These are phyloP conservation scores for Rhytidhysteron rufulum DNA, from an alignment of 2,329 filamentous ascomycete genomes.

Conservation along the genomic window DNA sequence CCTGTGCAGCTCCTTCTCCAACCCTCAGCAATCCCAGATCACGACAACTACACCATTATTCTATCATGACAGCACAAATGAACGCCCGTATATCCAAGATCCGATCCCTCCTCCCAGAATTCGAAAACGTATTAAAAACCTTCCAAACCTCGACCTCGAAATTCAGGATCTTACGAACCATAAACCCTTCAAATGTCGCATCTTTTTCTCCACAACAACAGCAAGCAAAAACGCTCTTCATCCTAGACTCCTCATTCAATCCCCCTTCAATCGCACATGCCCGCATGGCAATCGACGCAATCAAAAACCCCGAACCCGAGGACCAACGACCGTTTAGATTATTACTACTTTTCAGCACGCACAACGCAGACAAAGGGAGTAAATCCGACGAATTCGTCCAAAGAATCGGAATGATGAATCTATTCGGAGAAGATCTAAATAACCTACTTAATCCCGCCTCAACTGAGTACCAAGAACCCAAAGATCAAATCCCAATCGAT, in stretches of 20 bases:
- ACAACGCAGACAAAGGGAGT: slow-evolving; percentile 64
- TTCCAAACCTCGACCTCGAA: slow-evolving; percentile 30
- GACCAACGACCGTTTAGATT: slow-evolving; percentile 44
- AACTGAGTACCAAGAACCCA: background rate
- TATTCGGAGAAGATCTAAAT: slow-evolving; percentile 58
- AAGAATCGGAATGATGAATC: slow-evolving; percentile 67
- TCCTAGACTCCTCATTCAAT: slow-evolving; percentile 65
- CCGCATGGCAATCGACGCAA: slow-evolving; percentile 51
- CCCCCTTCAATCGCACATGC: slow-evolving; percentile 60
- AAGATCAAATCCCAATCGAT: slow-evolving; percentile 46
- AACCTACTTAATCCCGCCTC: background rate
- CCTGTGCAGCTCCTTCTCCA: too few species aligned
- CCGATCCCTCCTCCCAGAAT: slow-evolving; percentile 25
- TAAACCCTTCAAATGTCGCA: slow-evolving; percentile 26
- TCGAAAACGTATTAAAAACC: slow-evolving; percentile 27
- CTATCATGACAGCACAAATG: slow-evolving; percentile 23
- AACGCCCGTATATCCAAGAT: slow-evolving; percentile 22
- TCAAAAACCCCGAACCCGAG: slow-evolving; percentile 36
- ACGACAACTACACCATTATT: too few species aligned
- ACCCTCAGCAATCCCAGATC: too few species aligned
- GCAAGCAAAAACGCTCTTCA: slow-evolving; percentile 50
- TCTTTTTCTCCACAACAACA: too few species aligned
- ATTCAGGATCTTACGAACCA: slow-evolving; percentile 32
- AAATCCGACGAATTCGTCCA: slow-evolving; percentile 66
- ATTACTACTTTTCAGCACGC: slow-evolving; percentile 58